Conservation (phyloP, 257 asterid species). For the Forsythia suspensa region DNA sequence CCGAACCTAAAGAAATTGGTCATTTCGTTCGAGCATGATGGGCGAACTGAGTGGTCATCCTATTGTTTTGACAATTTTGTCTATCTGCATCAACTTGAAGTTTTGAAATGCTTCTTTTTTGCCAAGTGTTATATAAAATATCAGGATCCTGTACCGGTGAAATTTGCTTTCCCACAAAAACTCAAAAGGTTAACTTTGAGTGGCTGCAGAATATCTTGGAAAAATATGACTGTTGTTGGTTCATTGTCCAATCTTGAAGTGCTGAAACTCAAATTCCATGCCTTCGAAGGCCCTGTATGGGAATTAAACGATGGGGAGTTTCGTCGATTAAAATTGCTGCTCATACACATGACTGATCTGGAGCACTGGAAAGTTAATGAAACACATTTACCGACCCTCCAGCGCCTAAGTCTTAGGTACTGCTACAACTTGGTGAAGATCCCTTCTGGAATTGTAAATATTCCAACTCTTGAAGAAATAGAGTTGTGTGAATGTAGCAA, state of each 20-base stretch:
- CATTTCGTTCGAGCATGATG: background rate
- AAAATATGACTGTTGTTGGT: background rate
- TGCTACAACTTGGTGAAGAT: background rate
- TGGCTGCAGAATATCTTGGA: background rate
- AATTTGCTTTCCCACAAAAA: background rate
- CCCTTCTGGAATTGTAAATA: conserved; percentile 13
- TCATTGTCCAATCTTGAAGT: conserved; percentile 10
- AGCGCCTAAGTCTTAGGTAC: background rate
- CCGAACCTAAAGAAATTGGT: conserved; percentile 15
- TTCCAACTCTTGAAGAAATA: background rate
- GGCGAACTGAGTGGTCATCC: background rate
- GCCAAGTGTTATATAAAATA: background rate
- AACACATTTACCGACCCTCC: conserved; percentile 4
- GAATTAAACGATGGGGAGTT: conserved; percentile 6
- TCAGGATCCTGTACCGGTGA: background rate
- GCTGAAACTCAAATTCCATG: background rate
- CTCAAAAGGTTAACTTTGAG: conserved; percentile 5
- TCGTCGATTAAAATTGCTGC: background rate
- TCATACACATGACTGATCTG: background rate
- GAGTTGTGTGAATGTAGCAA: background rate
- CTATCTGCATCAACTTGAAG: conserved; percentile 4
- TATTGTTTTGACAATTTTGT: background rate
- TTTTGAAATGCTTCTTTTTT: background rate
- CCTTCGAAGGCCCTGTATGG: background rate
- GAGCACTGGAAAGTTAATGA: background rate